Evolutionary conservation across 1,284 basidiomycete genomes (phyloP), one percentile per base, ranked within the genome.

Genomic region (Papiliotrema laurentii): DNA sequence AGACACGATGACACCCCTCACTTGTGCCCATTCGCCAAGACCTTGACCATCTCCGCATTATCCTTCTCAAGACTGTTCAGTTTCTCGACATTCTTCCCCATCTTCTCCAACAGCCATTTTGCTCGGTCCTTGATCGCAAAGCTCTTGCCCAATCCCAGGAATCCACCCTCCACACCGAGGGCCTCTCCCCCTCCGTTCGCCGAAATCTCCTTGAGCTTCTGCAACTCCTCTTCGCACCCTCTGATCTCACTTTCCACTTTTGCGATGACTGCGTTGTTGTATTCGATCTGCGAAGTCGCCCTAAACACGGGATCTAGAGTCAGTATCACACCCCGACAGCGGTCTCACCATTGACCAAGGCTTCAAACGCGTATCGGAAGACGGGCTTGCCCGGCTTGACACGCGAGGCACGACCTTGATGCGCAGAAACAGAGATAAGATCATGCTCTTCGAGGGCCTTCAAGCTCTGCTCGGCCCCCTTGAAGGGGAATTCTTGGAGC

Each of bases 331-430:
- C 28, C 38, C 18, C 10, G 16, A 16, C 21, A 43, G 5, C 50
- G 16, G 18, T 26, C 79, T 45, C 58, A 87, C 87, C 88, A 43
- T 83, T 75, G 0, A 89, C 84, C 1, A 97, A 79, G 28, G 81
- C 78, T 57, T 86, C 78, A 69, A 97, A 97, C 2, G 90, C 90
- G 66, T 83, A 85, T 70, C 81, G 80, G 68, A 89, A 87, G 1
- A 97, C 84, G 0, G 94, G 94, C 68, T 87, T 90, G 30, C 94
- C 94, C 0, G 94, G 89, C 37, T 82, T 80, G 53, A 98, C 88
- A 2, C 78, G 79, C 1, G 87, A 84, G 1, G 91, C 86, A n/a
- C 90, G 84, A 24, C 88, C 89, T 52, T 92, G 83, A 34, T 79
- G 69, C 14, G 86, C 88, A 7, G 78, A 79, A 41, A 98, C 86